phyloP scores from a whole-genome alignment of 176 grass and related monocot species.

The Thinopyrum elongatum region DNA sequence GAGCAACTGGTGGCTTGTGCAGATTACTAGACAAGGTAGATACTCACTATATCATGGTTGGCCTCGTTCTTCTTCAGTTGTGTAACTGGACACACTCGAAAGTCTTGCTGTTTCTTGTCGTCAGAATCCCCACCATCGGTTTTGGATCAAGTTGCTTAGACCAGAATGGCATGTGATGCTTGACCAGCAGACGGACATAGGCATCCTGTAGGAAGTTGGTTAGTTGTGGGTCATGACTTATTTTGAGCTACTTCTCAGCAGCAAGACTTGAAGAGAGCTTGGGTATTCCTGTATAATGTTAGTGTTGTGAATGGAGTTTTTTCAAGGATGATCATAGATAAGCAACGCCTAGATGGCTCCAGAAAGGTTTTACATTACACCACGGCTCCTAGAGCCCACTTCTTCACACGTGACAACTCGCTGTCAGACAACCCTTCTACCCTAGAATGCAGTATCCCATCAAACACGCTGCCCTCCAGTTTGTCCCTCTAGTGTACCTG shows the following conservation, averaged over 20 bases:
- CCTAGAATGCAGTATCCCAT: too few species aligned
- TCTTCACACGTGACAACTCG: too few species aligned
- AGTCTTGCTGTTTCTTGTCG: conserved; percentile 1
- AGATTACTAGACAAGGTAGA: not conserved
- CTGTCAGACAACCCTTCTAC: too few species aligned
- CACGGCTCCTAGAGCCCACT: too few species aligned
- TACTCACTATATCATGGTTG: not conserved
- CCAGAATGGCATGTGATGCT: not conserved
- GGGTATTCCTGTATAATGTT: not conserved
- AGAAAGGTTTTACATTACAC: too few species aligned
- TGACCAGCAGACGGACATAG: not conserved
- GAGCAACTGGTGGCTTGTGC: conserved; percentile 24
- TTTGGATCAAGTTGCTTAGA: conserved; percentile 5
- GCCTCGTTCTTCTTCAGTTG: not conserved
- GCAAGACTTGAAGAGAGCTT: not conserved
- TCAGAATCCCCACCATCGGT: not conserved
- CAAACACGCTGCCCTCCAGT: too few species aligned
- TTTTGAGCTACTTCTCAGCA: not conserved
- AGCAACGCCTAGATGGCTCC: too few species aligned
- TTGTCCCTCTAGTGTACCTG: too few species aligned
- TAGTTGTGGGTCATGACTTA: not conserved
- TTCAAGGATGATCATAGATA: too few species aligned
- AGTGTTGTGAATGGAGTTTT: too few species aligned
- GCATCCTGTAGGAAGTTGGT: conserved; percentile 1
- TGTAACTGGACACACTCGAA: conserved; percentile 7